Percentiles rank a stretch among this genome's conserved stretches.
Conservation (phyloP, 768 basidiomycete genomes). For the Rhodotorula diobovata region DNA sequence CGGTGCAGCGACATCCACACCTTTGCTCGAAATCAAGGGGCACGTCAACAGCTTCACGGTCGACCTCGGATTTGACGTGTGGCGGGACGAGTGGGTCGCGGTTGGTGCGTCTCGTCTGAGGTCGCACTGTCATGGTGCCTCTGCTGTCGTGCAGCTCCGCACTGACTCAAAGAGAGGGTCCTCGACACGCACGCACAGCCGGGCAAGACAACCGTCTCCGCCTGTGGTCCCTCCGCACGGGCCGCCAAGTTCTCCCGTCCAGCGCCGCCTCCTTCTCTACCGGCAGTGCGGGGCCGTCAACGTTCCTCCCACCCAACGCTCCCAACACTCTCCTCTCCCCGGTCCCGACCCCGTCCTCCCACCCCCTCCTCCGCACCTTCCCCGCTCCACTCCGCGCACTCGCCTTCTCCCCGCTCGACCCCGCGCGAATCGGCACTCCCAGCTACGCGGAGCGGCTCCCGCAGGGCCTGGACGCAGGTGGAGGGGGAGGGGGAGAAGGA, state of each 20-base stretch:
- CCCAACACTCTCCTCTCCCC: not conserved
- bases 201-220: constrained; percentile 26
- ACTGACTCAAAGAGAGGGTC: too few species aligned
- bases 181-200: not conserved
- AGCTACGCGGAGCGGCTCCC: not conserved
- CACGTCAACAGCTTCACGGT: constrained; percentile 25
- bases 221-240: constrained; percentile 36
- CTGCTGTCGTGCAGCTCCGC: not conserved
- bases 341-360: not conserved
- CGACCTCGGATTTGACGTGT: constrained; percentile 27
- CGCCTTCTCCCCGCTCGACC: constrained; percentile 25
- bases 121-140: not conserved
- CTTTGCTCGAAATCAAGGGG: constrained; percentile 7
- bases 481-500: not conserved
- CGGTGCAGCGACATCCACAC: not conserved
- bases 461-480: too few species aligned
- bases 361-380: not conserved
- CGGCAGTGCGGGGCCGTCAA: not conserved
- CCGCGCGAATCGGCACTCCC: not conserved
- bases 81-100: constrained; percentile 24
- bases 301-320: not conserved
- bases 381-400: constrained; percentile 14
- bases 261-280: not conserved
- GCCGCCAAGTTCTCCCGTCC: not conserved
- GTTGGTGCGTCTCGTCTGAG: constrained; percentile 7